Evolutionary conservation across 1,139 yeast species (phyloP).

Genomic region (Candida sp.): DNA sequence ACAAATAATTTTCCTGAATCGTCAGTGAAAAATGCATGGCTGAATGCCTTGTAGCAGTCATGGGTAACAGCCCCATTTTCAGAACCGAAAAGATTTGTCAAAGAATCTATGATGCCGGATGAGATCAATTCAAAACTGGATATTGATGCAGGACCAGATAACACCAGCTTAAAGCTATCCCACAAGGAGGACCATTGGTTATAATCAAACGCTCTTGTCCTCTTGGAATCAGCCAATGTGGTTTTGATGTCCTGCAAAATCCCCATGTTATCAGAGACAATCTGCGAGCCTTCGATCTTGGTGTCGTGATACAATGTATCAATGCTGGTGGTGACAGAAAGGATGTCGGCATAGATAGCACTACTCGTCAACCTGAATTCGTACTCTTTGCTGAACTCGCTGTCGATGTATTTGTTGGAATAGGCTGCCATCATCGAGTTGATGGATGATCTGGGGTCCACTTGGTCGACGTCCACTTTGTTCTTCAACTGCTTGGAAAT

Average conservation of each 20-base stretch:
- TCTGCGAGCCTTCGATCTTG: constrained; percentile 16
- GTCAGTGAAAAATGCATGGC: constrained; percentile 44
- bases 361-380: constrained; percentile 24
- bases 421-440: constrained; percentile 17
- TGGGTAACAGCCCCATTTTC: constrained; percentile 24
- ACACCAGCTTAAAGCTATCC: constrained; percentile 41
- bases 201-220: constrained; percentile 18
- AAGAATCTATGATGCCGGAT: constrained; percentile 62
- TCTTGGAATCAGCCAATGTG: constrained; percentile 15
- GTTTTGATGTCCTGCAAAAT: constrained; percentile 21
- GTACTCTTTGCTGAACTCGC: constrained; percentile 37
- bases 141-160: constrained; percentile 29
- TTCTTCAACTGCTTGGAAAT: constrained; percentile 21
- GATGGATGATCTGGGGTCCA: constrained; percentile 9
- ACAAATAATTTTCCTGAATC: constrained; percentile 23
- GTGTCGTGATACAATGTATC: constrained; percentile 20
- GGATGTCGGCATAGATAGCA: constrained; percentile 22
- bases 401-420: constrained; percentile 32
- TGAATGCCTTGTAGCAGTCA: constrained; percentile 49
- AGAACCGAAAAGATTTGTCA: constrained; percentile 45
- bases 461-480: constrained; percentile 10
- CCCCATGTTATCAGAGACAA: constrained; percentile 21
- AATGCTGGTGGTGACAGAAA: constrained; percentile 22
- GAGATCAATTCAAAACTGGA: constrained; percentile 81
- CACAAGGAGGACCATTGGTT: constrained; percentile 53